Percentiles rank a stretch among this genome's conserved stretches.
phyloP scores from a whole-genome alignment of 352 stramenopile species.

The Blastocystis sp. region DNA sequence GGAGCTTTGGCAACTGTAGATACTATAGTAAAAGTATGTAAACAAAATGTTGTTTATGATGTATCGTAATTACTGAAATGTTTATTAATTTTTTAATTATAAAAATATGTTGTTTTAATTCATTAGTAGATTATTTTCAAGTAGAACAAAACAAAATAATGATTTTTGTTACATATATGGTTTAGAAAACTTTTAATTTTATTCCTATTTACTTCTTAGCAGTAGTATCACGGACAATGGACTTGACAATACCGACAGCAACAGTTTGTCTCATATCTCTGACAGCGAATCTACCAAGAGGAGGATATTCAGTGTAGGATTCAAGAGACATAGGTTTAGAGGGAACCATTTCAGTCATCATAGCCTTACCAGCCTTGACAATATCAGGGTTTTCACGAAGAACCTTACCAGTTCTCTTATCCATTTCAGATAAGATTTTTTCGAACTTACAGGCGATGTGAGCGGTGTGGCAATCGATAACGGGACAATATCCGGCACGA shows the following conservation, averaged over 20 bases:
- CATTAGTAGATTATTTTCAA: no score
- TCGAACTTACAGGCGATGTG: constrained; percentile 82
- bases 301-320: constrained; percentile 79
- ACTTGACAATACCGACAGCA: constrained; percentile 84
- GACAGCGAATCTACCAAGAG: constrained; percentile 79
- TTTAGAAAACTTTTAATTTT: no score
- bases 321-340: constrained; percentile 80
- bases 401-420: constrained; percentile 77
- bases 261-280: constrained; percentile 86
- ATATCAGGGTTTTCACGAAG: constrained; percentile 68
- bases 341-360: constrained; percentile 74
- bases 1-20: no score
- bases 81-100: no score
- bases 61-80: no score
- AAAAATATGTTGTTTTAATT: no score
- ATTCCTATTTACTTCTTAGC: no score
- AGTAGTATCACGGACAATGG: constrained; percentile 35
- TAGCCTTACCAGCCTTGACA: constrained; percentile 79
- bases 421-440: constrained; percentile 80
- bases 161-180: no score
- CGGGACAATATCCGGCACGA: constrained; percentile 67
- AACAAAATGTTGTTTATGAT: no score
- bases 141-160: no score
- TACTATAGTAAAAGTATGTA: no score
- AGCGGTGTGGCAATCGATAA: constrained; percentile 86